Percentiles rank a stretch among this genome's conserved stretches.
Evolutionary conservation across 129 eudicot species (phyloP).

Genomic region (Tagetes erecta): DNA sequence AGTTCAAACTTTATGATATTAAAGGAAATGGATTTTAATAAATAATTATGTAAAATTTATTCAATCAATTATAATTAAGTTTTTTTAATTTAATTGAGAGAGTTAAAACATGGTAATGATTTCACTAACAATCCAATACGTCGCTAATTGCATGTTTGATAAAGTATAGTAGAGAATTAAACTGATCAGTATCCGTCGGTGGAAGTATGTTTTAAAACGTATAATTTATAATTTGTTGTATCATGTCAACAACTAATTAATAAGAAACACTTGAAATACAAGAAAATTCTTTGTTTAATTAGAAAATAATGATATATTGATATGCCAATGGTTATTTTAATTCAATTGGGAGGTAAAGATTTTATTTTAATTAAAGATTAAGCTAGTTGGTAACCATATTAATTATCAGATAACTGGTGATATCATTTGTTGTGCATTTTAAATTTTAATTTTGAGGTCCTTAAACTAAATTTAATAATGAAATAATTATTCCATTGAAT

Average conservation of each 20-base stretch:
- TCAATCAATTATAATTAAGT: no score
- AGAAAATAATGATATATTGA: background rate
- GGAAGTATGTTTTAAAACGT: background rate
- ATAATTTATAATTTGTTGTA: background rate
- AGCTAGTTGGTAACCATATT: background rate
- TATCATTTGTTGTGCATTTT: background rate
- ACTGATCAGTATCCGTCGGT: no score
- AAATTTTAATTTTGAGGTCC: background rate
- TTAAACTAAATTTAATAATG: background rate
- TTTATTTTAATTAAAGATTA: no score
- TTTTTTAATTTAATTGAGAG: no score
- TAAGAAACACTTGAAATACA: background rate
- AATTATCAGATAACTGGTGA: background rate
- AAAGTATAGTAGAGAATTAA: no score
- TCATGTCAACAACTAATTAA: background rate
- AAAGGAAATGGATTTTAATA: no score
- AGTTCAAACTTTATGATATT: no score
- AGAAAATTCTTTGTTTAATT: background rate
- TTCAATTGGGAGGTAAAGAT: background rate
- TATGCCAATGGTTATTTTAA: background rate
- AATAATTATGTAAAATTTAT: no score
- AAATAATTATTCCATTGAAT: background rate
- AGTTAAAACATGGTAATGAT: no score
- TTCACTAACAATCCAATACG: no score
- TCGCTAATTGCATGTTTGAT: no score